These are phyloP conservation scores for Ensete ventricosum DNA, from an alignment of 176 grass and related monocot genomes.

Conservation along the genomic window DNA sequence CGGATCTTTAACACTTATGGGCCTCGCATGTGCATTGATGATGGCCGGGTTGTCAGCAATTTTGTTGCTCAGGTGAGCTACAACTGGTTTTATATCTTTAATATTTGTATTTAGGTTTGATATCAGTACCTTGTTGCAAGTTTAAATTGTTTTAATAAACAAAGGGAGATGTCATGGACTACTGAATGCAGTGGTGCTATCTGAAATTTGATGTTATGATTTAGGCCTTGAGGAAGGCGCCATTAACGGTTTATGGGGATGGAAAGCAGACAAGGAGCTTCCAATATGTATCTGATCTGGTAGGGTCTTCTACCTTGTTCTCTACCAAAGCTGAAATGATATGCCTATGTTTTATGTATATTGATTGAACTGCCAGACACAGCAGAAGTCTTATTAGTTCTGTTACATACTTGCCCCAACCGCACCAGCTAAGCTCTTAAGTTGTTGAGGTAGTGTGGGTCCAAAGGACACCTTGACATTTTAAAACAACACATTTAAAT, in stretches of 20 bases:
- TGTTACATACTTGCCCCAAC: too few relatives aligned
- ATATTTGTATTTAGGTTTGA: too few relatives aligned
- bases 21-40: slow-evolving; percentile 91
- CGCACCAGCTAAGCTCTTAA: too few relatives aligned
- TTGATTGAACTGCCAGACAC: too few relatives aligned
- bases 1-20: slow-evolving; percentile 97
- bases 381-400: too few relatives aligned
- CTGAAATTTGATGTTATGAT: slow-evolving; percentile 1
- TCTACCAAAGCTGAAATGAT: neutral
- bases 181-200: neutral
- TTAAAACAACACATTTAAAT: too few relatives aligned
- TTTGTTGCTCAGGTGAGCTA: slow-evolving; percentile 73
- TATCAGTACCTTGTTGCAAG: too few relatives aligned
- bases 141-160: too few relatives aligned
- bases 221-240: slow-evolving; percentile 87
- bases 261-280: slow-evolving; percentile 98
- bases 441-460: too few relatives aligned
- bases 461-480: too few relatives aligned
- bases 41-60: slow-evolving; percentile 92
- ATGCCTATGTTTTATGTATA: too few relatives aligned
- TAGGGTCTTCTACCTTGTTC: slow-evolving; percentile 26
- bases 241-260: slow-evolving; percentile 86
- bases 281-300: slow-evolving; percentile 96
- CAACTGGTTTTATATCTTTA: neutral
- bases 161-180: neutral